These are phyloP conservation scores for Candida tetrigidarum DNA, from an alignment of 1,139 yeast genomes.

Conservation along the genomic window DNA sequence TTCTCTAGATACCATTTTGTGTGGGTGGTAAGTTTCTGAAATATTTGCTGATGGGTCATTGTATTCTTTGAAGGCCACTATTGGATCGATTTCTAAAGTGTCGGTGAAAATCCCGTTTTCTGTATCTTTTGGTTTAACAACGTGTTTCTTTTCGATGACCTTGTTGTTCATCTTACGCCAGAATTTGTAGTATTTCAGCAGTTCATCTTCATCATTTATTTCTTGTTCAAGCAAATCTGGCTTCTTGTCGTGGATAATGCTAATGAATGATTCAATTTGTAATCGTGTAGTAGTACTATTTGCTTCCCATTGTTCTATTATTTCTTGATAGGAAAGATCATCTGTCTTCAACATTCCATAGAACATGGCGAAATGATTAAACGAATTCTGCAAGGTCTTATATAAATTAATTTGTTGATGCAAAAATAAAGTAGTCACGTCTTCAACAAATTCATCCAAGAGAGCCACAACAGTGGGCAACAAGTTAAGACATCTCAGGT, in stretches of 20 bases:
- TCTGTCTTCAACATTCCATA: constrained; percentile 35
- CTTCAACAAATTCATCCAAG: constrained; percentile 56
- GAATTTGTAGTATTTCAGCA: constrained; percentile 27
- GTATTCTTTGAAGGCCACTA: constrained; percentile 34
- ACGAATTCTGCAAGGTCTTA: constrained; percentile 28
- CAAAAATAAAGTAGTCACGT: constrained; percentile 38
- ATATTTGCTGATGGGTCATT: constrained; percentile 30
- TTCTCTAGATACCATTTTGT: constrained; percentile 23
- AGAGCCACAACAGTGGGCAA: constrained; percentile 52
- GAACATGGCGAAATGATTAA: constrained; percentile 36
- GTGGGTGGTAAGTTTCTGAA: constrained; percentile 37
- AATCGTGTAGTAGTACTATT: constrained; percentile 32
- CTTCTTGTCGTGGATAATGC: constrained; percentile 32
- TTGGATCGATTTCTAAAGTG: constrained; percentile 37
- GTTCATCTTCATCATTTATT: constrained; percentile 33
- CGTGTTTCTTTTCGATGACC: constrained; percentile 27
- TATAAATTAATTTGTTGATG: constrained; percentile 37
- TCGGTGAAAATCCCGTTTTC: constrained; percentile 38
- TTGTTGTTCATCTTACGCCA: constrained; percentile 33
- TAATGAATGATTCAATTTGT: constrained; percentile 42
- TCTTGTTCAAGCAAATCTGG: constrained; percentile 36
- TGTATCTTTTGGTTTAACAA: constrained; percentile 31
- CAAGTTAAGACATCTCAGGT: constrained; percentile 40
- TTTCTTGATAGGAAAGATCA: constrained; percentile 25
- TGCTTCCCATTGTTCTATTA: constrained; percentile 40